phyloP scores from a whole-genome alignment of 345 rosid genomes.

The Rhodomyrtus tomentosa region DNA sequence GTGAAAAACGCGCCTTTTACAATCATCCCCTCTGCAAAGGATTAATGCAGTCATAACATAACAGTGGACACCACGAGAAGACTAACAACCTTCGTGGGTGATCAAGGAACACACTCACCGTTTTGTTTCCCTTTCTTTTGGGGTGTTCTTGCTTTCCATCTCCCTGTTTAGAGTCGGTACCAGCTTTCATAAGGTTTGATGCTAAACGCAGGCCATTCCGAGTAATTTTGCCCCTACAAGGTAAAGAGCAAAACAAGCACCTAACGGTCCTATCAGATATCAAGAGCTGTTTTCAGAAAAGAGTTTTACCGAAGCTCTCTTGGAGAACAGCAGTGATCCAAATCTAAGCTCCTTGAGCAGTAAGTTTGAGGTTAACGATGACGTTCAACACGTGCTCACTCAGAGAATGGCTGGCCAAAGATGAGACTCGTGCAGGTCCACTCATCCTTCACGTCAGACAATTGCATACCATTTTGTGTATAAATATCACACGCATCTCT shows the following conservation, averaged over 20 bases:
- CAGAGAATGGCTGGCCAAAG: neutral
- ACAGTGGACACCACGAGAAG: neutral
- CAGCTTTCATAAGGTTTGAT: neutral
- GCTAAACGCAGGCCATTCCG: neutral
- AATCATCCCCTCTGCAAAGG: neutral
- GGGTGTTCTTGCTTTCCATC: neutral
- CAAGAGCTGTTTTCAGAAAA: neutral
- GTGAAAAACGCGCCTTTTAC: neutral
- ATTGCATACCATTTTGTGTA: neutral
- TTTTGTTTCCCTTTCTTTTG: neutral
- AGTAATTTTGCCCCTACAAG: neutral
- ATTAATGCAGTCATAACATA: neutral
- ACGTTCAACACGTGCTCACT: neutral
- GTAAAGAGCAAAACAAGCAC: neutral
- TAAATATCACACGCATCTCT: neutral
- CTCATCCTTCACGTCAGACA: neutral
- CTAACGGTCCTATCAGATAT: neutral
- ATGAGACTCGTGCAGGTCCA: neutral
- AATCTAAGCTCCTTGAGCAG: neutral
- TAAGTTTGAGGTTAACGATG: neutral
- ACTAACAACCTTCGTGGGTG: neutral
- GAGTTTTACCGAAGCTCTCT: neutral
- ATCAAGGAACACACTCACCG: too few species aligned
- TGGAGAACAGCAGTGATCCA: neutral
- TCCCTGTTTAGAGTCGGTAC: neutral